Percentiles rank a stretch among this genome's conserved stretches.
Evolutionary conservation across 306 rosid species (phyloP).

Genomic region (Acacia crassicarpa): DNA sequence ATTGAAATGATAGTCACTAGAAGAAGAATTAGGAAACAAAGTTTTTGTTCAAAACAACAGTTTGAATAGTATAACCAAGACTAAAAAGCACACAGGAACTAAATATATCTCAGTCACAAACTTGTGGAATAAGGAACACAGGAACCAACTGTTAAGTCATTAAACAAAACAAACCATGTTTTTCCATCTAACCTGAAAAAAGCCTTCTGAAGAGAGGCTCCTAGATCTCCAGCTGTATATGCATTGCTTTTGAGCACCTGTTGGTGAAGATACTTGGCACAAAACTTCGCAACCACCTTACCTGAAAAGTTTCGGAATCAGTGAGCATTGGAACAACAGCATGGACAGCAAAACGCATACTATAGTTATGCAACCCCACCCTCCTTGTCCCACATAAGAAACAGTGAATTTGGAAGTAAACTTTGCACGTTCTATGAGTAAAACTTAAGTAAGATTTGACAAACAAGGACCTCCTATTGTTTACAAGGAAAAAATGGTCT

Average conservation of each 20-base stretch:
- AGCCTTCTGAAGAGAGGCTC: conserved; percentile 77
- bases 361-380: background rate
- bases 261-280: conserved; percentile 91
- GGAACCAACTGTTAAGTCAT: conserved; percentile 25
- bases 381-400: background rate
- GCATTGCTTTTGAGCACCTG: conserved; percentile 81
- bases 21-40: conserved; percentile 20
- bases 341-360: conserved; percentile 1
- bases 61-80: conserved; percentile 16
- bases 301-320: conserved; percentile 55
- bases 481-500: background rate
- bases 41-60: conserved; percentile 25
- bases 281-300: conserved; percentile 96
- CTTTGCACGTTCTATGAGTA: background rate
- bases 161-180: conserved; percentile 4
- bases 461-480: background rate
- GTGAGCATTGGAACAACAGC: conserved; percentile 27
- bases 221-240: conserved; percentile 71
- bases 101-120: conserved; percentile 1
- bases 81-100: background rate
- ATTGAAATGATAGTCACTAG: background rate
- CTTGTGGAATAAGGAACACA: conserved; percentile 21
- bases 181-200: conserved; percentile 71
- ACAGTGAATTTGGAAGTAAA: conserved; percentile 3
- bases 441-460: conserved; percentile 8